These are phyloP conservation scores for Haplosporangium gracile DNA, from an alignment of 192 early-diverging fungal genomes.

Conservation along the genomic window DNA sequence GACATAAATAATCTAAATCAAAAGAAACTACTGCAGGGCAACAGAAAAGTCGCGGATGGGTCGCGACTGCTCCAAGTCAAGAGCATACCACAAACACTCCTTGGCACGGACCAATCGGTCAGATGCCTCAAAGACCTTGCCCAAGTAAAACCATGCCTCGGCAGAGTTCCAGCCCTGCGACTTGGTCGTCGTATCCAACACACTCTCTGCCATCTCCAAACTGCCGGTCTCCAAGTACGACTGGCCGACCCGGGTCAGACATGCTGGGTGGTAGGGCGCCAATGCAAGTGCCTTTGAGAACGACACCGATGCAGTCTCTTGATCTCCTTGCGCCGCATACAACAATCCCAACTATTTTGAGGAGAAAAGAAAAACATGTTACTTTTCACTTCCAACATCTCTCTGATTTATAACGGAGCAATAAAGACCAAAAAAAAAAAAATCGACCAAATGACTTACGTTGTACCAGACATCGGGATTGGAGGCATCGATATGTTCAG, in stretches of 20 bases:
- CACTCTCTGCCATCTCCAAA: constrained; percentile 63
- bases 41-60: constrained; percentile 56
- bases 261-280: constrained; percentile 54
- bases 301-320: constrained; percentile 56
- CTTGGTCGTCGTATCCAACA: constrained; percentile 63
- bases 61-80: constrained; percentile 65
- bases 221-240: constrained; percentile 56
- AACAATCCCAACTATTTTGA: constrained; percentile 47
- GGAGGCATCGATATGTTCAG: constrained; percentile 59
- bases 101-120: constrained; percentile 58
- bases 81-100: constrained; percentile 69
- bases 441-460: neutral
- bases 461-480: constrained; percentile 67
- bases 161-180: constrained; percentile 69
- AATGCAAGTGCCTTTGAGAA: constrained; percentile 63
- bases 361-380: neutral
- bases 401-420: neutral
- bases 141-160: constrained; percentile 72
- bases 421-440: neutral
- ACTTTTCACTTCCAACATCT: no score
- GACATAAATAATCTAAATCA: neutral
- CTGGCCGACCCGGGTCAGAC: constrained; percentile 59
- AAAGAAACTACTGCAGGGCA: neutral
- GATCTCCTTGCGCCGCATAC: constrained; percentile 40
- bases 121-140: constrained; percentile 59